Evolutionary conservation across 768 basidiomycete genomes (phyloP).

Genomic region (Kwoniella europaea): DNA sequence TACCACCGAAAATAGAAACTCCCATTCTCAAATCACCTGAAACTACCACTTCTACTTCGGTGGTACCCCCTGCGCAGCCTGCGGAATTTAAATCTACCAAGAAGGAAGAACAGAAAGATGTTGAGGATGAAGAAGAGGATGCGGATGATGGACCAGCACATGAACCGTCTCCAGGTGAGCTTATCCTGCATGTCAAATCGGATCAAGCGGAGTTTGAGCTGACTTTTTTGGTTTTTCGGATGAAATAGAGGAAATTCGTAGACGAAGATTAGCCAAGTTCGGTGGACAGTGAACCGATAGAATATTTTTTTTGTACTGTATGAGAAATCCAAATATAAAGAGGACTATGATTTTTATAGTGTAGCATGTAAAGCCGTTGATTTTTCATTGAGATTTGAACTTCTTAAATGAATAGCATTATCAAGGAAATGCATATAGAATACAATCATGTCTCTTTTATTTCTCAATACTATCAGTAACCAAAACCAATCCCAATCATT

Average conservation of each 20-base stretch:
- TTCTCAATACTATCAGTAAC: neutral
- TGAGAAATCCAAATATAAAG: too few species aligned
- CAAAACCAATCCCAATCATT: neutral
- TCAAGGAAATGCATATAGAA: neutral
- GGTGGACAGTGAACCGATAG: conserved; percentile 58
- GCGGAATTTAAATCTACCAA: conserved; percentile 10
- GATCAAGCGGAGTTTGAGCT: too few species aligned
- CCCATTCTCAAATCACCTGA: conserved; percentile 21
- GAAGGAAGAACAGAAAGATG: conserved; percentile 41
- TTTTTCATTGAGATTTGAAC: too few species aligned
- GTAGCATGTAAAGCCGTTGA: too few species aligned
- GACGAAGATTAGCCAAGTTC: conserved; percentile 62
- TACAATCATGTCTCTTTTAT: neutral
- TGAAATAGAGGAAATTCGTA: conserved; percentile 41
- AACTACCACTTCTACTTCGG: conserved; percentile 9
- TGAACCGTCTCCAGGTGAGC: conserved; percentile 69
- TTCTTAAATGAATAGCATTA: neutral
- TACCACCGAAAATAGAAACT: conserved; percentile 24
- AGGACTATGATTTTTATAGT: too few species aligned
- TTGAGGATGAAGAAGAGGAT: conserved; percentile 44
- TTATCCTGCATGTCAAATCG: conserved; percentile 36
- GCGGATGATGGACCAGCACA: conserved; percentile 65
- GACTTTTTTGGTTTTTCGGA: too few species aligned
- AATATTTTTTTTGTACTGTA: too few species aligned
- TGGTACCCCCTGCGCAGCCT: conserved; percentile 2